These are phyloP conservation scores for Scutellospora calospora DNA, from an alignment of 371 early-diverging fungal genomes.

Conservation along the genomic window DNA sequence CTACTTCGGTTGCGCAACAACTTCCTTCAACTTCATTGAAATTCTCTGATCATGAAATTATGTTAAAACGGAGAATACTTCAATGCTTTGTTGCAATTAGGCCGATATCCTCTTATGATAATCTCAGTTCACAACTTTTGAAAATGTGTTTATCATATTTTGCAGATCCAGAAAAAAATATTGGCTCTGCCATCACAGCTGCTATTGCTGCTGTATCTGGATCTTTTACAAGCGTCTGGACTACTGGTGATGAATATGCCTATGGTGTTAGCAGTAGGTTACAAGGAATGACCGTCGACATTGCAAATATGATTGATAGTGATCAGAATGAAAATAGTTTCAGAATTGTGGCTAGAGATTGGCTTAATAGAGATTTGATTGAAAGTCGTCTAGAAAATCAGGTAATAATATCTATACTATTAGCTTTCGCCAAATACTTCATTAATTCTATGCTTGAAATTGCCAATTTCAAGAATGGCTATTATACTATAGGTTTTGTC, in stretches of 20 bases:
- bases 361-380: conserved; percentile 67
- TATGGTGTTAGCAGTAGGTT: conserved; percentile 70
- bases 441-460: too few species aligned
- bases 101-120: conserved; percentile 75
- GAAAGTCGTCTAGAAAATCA: conserved; percentile 53
- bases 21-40: conserved; percentile 53
- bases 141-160: conserved; percentile 63
- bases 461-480: not conserved
- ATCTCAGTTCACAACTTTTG: conserved; percentile 63
- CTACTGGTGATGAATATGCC: conserved; percentile 67
- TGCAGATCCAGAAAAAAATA: conserved; percentile 64
- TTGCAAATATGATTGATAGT: conserved; percentile 54
- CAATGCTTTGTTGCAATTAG: conserved; percentile 75
- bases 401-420: not conserved
- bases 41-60: conserved; percentile 69
- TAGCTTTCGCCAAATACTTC: not conserved
- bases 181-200: conserved; percentile 62
- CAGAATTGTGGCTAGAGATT: conserved; percentile 54
- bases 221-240: conserved; percentile 60
- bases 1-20: conserved; percentile 49
- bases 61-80: conserved; percentile 72
- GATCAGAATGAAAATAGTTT: conserved; percentile 50
- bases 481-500: too few species aligned
- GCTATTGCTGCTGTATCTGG: conserved; percentile 54
- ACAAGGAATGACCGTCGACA: conserved; percentile 62